Percentiles rank a stretch among this genome's conserved stretches.
Evolutionary conservation across 2,329 filamentous ascomycete species (phyloP).

Genomic region (Phyllosticta ampelicida): DNA sequence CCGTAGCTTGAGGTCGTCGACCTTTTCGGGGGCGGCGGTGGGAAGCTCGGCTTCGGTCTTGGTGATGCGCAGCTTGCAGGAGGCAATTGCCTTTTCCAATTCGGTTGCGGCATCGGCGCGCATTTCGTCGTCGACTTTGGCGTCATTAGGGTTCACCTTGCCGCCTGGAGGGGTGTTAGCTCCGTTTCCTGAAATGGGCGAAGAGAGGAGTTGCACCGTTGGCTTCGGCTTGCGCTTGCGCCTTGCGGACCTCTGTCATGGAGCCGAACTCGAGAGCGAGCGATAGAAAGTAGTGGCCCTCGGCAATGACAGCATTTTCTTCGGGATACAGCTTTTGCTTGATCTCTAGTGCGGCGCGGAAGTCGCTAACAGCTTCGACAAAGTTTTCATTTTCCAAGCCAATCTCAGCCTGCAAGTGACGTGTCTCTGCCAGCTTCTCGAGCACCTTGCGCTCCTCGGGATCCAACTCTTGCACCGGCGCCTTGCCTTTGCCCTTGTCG

Average conservation of each 20-base stretch:
- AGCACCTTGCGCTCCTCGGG: conserved; percentile 51
- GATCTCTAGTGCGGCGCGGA: conserved; percentile 63
- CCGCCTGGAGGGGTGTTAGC: conserved; percentile 29
- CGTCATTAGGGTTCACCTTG: conserved; percentile 28
- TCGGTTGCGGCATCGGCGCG: conserved; percentile 60
- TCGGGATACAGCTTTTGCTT: conserved; percentile 69
- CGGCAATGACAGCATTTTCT: conserved; percentile 77
- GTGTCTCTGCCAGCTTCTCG: conserved; percentile 82
- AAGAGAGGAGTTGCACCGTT: neutral
- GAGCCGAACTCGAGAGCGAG: conserved; percentile 90
- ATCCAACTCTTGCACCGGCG: conserved; percentile 18
- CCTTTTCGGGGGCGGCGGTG: conserved; percentile 43
- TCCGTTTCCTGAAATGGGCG: neutral
- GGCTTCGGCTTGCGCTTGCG: conserved; percentile 30
- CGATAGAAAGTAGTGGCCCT: conserved; percentile 94
- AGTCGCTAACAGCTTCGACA: conserved; percentile 73
- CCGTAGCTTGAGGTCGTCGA: conserved; percentile 54
- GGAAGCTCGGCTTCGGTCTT: conserved; percentile 58
- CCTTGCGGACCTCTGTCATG: conserved; percentile 51
- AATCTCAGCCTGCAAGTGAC: conserved; percentile 90
- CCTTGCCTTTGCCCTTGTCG: conserved; percentile 39
- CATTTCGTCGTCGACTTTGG: conserved; percentile 54
- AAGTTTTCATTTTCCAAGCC: conserved; percentile 96
- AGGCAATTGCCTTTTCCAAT: conserved; percentile 63
- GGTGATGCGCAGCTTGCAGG: conserved; percentile 59